Conservation (phyloP, 1,284 basidiomycete genomes). For the Ganoderma leucocontextum region DNA sequence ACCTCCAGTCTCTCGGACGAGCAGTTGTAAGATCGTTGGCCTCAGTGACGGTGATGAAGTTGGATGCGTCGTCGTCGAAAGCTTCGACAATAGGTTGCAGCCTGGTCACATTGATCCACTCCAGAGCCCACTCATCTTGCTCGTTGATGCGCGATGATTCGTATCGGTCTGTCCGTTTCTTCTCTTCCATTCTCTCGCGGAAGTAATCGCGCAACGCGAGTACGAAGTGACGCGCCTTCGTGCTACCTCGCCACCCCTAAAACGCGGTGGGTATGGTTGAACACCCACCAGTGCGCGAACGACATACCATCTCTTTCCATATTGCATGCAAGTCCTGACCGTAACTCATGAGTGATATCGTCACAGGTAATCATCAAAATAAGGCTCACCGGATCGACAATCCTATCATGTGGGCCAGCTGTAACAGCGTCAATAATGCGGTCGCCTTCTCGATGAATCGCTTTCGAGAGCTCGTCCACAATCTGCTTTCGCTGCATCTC, state of each 20-base stretch:
- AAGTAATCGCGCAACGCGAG: constrained; percentile 47
- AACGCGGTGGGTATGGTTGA: background rate
- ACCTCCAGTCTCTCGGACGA: constrained; percentile 30
- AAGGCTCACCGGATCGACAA: constrained; percentile 36
- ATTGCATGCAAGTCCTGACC: constrained; percentile 31
- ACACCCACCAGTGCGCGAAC: background rate
- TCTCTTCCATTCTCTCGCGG: constrained; percentile 34
- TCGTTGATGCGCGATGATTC: constrained; percentile 42
- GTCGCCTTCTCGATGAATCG: constrained; percentile 37
- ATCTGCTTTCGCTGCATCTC: constrained; percentile 30
- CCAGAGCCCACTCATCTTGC: constrained; percentile 51
- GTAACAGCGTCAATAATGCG: constrained; percentile 38
- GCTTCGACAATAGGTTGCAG: constrained; percentile 56
- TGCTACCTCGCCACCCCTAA: constrained; percentile 46
- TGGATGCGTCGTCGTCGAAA: constrained; percentile 59
- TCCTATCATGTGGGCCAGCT: constrained; percentile 39
- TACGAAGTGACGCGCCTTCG: constrained; percentile 47
- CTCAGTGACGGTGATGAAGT: constrained; percentile 55
- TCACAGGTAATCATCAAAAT: background rate
- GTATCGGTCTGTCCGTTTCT: constrained; percentile 9
- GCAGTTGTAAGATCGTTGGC: constrained; percentile 24
- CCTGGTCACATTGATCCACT: constrained; percentile 50
- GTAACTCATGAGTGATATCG: background rate
- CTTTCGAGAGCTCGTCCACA: constrained; percentile 31
- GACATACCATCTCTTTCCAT: constrained; percentile 43